Percentiles rank a stretch among this genome's conserved stretches.
Evolutionary conservation across 257 asterid species (phyloP).

Genomic region (Anisodus acutangulus): DNA sequence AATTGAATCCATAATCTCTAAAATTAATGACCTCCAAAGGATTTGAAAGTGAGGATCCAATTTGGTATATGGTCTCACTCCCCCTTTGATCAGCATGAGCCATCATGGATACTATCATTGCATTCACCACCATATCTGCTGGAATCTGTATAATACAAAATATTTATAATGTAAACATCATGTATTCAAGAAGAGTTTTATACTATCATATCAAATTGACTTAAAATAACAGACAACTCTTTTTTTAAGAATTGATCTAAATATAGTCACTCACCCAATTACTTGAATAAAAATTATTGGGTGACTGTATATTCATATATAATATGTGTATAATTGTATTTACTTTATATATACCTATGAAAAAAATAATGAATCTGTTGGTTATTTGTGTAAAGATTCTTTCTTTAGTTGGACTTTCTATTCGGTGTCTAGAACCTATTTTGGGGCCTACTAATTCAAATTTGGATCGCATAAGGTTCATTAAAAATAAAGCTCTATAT

Average conservation of each 20-base stretch:
- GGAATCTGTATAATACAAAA: slow-evolving; percentile 59
- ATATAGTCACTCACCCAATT: too few species aligned
- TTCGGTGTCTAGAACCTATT: too few species aligned
- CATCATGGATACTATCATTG: slow-evolving; percentile 74
- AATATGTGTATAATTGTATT: too few species aligned
- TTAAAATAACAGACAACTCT: not conserved
- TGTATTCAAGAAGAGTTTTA: not conserved
- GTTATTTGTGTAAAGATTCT: too few species aligned
- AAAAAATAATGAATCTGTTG: too few species aligned
- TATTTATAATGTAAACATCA: too few species aligned
- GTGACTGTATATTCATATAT: too few species aligned
- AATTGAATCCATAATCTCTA: slow-evolving; percentile 58
- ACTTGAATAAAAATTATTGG: too few species aligned
- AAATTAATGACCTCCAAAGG: slow-evolving; percentile 50
- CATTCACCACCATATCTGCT: slow-evolving; percentile 95
- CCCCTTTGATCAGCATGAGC: slow-evolving; percentile 57
- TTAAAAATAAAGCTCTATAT: too few species aligned
- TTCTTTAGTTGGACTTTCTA: too few species aligned
- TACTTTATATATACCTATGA: too few species aligned
- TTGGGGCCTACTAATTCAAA: not conserved
- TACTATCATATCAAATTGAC: not conserved
- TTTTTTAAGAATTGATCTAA: too few species aligned
- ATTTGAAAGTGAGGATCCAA: slow-evolving; percentile 79
- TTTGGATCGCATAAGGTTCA: not conserved
- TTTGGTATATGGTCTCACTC: slow-evolving; percentile 60